A percentile compares a stretch with the other conserved stretches of the same genome.
These are phyloP conservation scores for Botrytis aclada DNA, from an alignment of 2,329 filamentous ascomycete genomes.

Conservation along the genomic window DNA sequence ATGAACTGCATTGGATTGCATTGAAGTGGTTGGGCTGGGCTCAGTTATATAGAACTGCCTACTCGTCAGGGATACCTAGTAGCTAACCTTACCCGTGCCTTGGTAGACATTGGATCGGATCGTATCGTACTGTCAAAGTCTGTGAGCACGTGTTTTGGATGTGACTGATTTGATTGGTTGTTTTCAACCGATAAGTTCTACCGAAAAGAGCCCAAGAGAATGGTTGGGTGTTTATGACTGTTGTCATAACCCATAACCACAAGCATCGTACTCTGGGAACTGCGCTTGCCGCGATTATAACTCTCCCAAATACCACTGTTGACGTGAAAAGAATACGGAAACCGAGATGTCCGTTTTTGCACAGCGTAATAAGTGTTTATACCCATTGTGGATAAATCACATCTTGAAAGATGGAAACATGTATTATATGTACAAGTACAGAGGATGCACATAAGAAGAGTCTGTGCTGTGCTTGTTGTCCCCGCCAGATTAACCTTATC, in stretches of 20 bases:
- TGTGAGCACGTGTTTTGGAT: background rate
- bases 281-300: background rate
- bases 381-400: background rate
- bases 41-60: background rate
- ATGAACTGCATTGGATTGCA: background rate
- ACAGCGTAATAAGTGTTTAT: no score
- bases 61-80: no score
- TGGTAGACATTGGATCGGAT: background rate
- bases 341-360: background rate
- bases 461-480: background rate
- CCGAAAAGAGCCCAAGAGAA: background rate
- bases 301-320: background rate
- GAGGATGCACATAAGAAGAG: background rate
- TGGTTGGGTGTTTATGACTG: background rate
- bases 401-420: background rate
- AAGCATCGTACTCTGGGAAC: background rate
- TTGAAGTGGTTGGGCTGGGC: background rate
- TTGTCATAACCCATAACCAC: no score
- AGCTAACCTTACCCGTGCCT: no score
- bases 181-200: background rate
- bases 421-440: background rate
- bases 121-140: background rate
- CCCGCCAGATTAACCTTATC: slow-evolving; percentile 1
- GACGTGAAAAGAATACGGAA: background rate
- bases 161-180: background rate